phyloP scores from a whole-genome alignment of 805 yeast genomes.

The Middelhovenomyces tepae region DNA sequence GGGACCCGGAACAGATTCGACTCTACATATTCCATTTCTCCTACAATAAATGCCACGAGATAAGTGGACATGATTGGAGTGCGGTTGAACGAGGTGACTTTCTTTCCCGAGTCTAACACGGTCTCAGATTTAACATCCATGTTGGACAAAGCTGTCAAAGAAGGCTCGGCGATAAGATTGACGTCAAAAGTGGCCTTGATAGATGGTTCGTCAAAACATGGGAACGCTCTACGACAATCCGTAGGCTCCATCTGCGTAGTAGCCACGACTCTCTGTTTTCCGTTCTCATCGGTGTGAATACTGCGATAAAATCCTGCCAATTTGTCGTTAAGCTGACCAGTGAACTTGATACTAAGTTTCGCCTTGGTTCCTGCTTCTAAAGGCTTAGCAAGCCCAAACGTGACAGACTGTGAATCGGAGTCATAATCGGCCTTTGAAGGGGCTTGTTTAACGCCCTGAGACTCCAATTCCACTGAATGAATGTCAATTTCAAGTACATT shows the following conservation, averaged over 20 bases:
- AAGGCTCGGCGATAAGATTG: conserved; percentile 42
- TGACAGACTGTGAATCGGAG: conserved; percentile 53
- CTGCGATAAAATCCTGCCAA: conserved; percentile 73
- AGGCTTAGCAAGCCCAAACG: conserved; percentile 43
- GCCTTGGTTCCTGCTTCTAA: conserved; percentile 38
- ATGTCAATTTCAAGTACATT: conserved; percentile 61
- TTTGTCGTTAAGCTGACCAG: conserved; percentile 53
- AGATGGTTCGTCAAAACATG: conserved; percentile 66
- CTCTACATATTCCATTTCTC: conserved; percentile 57
- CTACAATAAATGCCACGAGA: conserved; percentile 63
- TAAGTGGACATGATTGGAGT: conserved; percentile 72
- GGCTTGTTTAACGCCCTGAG: conserved; percentile 23
- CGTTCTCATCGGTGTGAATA: conserved; percentile 44
- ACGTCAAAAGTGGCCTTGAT: conserved; percentile 59
- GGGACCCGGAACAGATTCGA: conserved; percentile 49
- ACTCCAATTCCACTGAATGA: conserved; percentile 34
- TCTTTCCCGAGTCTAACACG: conserved; percentile 31
- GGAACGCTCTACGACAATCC: conserved; percentile 71
- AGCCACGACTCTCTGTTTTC: conserved; percentile 48
- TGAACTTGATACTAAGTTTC: conserved; percentile 44
- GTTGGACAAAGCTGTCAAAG: conserved; percentile 55
- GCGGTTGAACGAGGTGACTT: conserved; percentile 45
- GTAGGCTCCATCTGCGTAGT: conserved; percentile 71
- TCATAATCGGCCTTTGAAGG: conserved; percentile 29
- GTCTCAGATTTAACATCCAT: conserved; percentile 46